phyloP scores from a whole-genome alignment of 345 rosid species.

The Orychophragmus violaceus region DNA sequence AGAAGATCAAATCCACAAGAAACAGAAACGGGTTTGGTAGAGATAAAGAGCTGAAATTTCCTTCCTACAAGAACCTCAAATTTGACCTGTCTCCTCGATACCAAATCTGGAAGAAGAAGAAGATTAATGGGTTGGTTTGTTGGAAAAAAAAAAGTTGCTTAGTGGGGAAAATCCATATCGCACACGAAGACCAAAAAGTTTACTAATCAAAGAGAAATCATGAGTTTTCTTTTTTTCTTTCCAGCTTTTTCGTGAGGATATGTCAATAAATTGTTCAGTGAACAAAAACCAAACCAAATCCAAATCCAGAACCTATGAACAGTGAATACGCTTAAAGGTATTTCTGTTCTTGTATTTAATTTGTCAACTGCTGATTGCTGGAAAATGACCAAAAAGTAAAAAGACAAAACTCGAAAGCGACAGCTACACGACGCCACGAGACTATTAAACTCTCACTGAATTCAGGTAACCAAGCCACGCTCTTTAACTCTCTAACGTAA shows the following conservation, averaged over 20 bases:
- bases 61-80: background rate
- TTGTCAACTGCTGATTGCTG: background rate
- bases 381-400: background rate
- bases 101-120: slow-evolving; percentile 4
- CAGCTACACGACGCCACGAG: background rate
- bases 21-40: background rate
- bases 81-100: background rate
- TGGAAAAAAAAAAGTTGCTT: background rate
- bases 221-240: background rate
- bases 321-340: slow-evolving; percentile 7
- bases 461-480: too few species aligned
- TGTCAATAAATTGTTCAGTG: slow-evolving; percentile 12
- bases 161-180: background rate
- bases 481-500: too few species aligned
- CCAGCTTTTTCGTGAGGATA: slow-evolving; percentile 24
- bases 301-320: background rate
- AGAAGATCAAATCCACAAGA: slow-evolving; percentile 7
- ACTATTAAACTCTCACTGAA: background rate
- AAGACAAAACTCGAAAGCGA: background rate
- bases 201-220: slow-evolving; percentile 19
- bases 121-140: background rate
- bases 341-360: background rate
- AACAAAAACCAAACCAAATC: slow-evolving; percentile 5
- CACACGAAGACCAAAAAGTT: background rate
- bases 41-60: background rate